phyloP scores from a whole-genome alignment of 1,284 basidiomycete genomes.

The Tylopilus sp. region DNA sequence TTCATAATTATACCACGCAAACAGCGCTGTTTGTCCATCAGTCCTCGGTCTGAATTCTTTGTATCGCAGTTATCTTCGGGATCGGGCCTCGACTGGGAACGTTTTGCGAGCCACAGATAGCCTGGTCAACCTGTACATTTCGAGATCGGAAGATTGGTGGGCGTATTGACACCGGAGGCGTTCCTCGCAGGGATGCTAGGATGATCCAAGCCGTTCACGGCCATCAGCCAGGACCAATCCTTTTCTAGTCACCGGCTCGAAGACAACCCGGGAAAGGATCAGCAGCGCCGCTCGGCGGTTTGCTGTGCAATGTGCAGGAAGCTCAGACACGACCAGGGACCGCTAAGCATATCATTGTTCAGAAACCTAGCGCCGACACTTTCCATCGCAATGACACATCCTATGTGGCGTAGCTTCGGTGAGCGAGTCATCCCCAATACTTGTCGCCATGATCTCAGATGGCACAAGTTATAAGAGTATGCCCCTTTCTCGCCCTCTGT shows the following conservation, averaged over 20 bases:
- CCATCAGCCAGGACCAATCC: neutral
- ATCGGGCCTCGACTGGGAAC: neutral
- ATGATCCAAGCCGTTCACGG: neutral
- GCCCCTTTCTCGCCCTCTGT: too few species aligned
- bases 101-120: neutral
- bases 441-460: neutral
- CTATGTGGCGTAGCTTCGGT: neutral
- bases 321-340: too few species aligned
- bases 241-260: neutral
- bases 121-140: neutral
- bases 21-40: conserved; percentile 2
- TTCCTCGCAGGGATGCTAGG: neutral
- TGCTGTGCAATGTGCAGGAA: neutral
- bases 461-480: neutral
- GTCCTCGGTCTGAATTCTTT: neutral
- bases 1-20: conserved; percentile 15
- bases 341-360: neutral
- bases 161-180: neutral
- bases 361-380: neutral
- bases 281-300: neutral
- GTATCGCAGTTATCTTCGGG: too few species aligned
- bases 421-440: neutral
- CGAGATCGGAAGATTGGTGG: neutral
- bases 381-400: neutral
- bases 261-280: neutral